Evolutionary conservation across 164 flowering plant species (phyloP).

Genomic region (Kalanchoe fedtschenkoi): DNA sequence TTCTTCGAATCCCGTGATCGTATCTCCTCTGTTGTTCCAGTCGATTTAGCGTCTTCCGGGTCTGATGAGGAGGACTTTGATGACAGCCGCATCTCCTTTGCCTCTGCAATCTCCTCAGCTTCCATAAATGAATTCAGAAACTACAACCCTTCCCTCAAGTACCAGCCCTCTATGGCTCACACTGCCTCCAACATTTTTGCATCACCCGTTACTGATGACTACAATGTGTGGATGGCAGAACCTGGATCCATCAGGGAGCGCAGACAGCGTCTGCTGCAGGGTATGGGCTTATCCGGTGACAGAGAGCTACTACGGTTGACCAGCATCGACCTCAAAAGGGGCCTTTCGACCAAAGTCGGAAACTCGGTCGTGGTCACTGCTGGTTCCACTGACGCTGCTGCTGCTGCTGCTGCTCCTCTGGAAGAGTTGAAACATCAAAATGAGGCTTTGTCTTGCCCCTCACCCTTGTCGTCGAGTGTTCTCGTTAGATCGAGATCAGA

Average conservation of each 20-base stretch:
- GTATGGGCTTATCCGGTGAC: constrained; percentile 50
- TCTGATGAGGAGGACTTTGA: constrained; percentile 52
- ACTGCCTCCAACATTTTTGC: constrained; percentile 11
- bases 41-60: constrained; percentile 34
- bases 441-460: constrained; percentile 4
- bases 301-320: constrained; percentile 27
- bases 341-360: constrained; percentile 12
- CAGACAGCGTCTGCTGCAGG: constrained; percentile 57
- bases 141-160: neutral
- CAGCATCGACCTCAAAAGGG: constrained; percentile 16
- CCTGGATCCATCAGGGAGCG: constrained; percentile 68
- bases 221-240: constrained; percentile 65
- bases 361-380: neutral
- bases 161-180: neutral
- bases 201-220: constrained; percentile 20
- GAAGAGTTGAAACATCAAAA: constrained; percentile 8
- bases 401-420: neutral
- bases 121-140: constrained; percentile 4
- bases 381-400: neutral
- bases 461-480: constrained; percentile 12
- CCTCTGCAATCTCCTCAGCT: constrained; percentile 35
- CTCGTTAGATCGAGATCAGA: constrained; percentile 61
- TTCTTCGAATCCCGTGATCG: constrained; percentile 66
- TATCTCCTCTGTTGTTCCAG: constrained; percentile 35
- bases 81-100: constrained; percentile 60